A percentile compares a stretch with the other conserved stretches of the same genome.
Conservation (phyloP, 345 rosid species). For the Dovyalis caffra region DNA sequence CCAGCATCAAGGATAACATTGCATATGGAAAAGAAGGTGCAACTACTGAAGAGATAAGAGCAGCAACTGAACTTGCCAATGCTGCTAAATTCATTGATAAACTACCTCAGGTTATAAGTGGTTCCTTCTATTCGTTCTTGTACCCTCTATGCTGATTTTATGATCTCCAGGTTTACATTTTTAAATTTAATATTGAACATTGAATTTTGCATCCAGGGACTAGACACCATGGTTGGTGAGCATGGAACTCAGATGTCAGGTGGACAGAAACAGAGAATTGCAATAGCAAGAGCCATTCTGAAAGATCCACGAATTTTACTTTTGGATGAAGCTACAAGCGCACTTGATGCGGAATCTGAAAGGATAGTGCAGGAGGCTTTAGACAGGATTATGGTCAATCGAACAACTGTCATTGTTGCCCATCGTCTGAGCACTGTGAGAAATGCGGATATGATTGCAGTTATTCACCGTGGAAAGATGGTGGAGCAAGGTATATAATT, state of each 20-base stretch:
- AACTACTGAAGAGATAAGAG: slow-evolving; percentile 34
- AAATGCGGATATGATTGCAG: slow-evolving; percentile 77
- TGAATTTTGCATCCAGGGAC: slow-evolving; percentile 11
- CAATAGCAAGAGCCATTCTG: slow-evolving; percentile 40
- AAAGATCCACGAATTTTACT: slow-evolving; percentile 33
- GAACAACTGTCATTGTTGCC: slow-evolving; percentile 33
- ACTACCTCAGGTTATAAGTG: slow-evolving; percentile 21
- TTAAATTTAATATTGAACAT: no score
- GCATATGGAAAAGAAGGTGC: slow-evolving; percentile 36
- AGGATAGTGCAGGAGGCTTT: slow-evolving; percentile 34
- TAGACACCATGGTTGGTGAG: slow-evolving; percentile 22
- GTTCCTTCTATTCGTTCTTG: no score
- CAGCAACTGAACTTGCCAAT: slow-evolving; percentile 39
- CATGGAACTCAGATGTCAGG: slow-evolving; percentile 36
- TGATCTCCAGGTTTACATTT: no score
- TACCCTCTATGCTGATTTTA: no score
- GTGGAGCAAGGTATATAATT: slow-evolving; percentile 67
- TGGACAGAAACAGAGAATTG: slow-evolving; percentile 43
- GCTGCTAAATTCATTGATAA: slow-evolving; percentile 31
- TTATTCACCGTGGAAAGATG: slow-evolving; percentile 74
- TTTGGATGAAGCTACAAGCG: slow-evolving; percentile 42
- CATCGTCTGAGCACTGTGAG: slow-evolving; percentile 40
- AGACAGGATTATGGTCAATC: slow-evolving; percentile 28
- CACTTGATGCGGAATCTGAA: slow-evolving; percentile 36
- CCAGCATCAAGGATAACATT: slow-evolving; percentile 47